Evolutionary conservation across 169 alveolate genomes (phyloP), one percentile per base, ranked within the genome.

Genomic region (Fabrea salina): DNA sequence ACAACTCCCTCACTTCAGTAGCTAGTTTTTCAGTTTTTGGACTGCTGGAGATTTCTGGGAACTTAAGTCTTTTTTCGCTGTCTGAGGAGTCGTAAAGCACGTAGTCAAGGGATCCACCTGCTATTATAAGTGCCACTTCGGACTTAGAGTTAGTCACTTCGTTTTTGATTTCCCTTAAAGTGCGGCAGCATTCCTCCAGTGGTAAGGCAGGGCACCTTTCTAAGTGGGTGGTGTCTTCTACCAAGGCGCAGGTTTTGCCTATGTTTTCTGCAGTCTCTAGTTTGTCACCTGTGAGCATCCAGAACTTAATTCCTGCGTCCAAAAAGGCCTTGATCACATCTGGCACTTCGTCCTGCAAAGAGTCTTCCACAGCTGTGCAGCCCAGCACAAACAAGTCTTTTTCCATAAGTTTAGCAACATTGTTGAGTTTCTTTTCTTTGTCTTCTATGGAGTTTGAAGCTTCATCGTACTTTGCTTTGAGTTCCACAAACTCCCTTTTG

Each of bases 221-320:
- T 1, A 70, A 32, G 8, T 22, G 64, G 72, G 40, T 70, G 27
- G 25, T 27, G 0, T 43, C 2, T 3, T 64, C 35, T 32, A 94
- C 76, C 51, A 91, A 75, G 41, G 90, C 87, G 75, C 97, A 94
- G 11, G 96, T 88, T 61, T 76, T 78, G 0, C 94, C 95, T 7
- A 93, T 93, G 72, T 93, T 92, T 76, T 89, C 93, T 43, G 97
- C 97, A 13, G 97, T 93, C 74, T 93, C 96, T 71, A 93, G 70
- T 76, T 93, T 93, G 80, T 93, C 97, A n/a, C 97, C 97, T 25
- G 91, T 86, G 5, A 91, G 84, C 96, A 93, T 91, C 95, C 97
- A 93, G 25, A 93, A 88, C 71, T 88, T 89, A 19, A 94, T 94
- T 3, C 86, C 88, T 7, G 91, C 91, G 16, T 58, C 5, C 25